Base-by-base conservation (phyloP, 2,329 filamentous ascomycete genomes). In the Pseudogymnoascus verrucosus region DNA sequence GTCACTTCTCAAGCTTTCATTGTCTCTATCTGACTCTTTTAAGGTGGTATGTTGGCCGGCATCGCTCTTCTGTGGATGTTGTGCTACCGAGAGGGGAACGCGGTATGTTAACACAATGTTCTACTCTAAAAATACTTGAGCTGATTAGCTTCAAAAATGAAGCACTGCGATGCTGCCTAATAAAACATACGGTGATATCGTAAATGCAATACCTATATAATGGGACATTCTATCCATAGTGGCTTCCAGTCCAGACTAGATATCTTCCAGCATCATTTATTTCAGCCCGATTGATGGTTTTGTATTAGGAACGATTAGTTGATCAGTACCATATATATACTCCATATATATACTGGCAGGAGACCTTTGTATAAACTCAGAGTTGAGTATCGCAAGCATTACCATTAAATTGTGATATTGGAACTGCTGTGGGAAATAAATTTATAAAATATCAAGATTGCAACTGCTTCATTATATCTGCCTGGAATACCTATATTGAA, bases 31-130 rank as follows among this genome's bases (percentile, higher is more conserved):
- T 60, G 11, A 51, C 60, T 57, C 2, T 61, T 62, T 40, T 62
- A 39, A 82, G 80, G 72, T 83, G 12, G 67, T 84, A 34, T 84
- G 81, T 66, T 85, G 80, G 77, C 82, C 82, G 2, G 80, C 79
- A 4, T 78, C 80, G 0, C 72, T 85, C 21, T 76, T 85, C 59
- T 84, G 82, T 71, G 80, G 82, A n/a, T 84, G 82, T 69, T 82
- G 80, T 67, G 76, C 77, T 42, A 83, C 81, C 1, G 76, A 84
- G 68, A 76, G 74, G 0, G 82, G 82, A 23, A 82, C 81, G 69
- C 51, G 51, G 51, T 57, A 57, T 34, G 51, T 57, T 36, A 14
- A 11, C 19, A 11, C 16, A 34, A 19, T 57, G 51, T 14, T 57
- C 28, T 12, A 10, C n/a, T 57, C 1, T 10, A 34, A 16, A 36